phyloP scores from a whole-genome alignment of 345 rosid species.

The Eucalyptus regnans region DNA sequence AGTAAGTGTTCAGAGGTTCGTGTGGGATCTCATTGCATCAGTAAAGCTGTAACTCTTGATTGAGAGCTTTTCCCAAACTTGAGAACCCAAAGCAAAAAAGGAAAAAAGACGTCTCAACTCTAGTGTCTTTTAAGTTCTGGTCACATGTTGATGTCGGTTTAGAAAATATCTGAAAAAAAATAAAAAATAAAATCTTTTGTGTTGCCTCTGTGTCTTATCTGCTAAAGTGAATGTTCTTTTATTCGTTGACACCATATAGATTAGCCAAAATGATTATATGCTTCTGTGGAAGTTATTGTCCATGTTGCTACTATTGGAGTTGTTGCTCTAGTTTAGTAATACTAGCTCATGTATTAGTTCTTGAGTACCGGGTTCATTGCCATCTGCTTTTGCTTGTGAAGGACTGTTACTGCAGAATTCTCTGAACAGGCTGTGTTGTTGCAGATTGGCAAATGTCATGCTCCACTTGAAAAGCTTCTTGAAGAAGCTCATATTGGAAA shows the following conservation, averaged over 20 bases:
- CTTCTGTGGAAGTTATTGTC: no score
- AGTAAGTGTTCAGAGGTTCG: slow-evolving; percentile 44
- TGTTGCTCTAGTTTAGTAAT: not conserved
- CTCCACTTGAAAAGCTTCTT: slow-evolving; percentile 35
- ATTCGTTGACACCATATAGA: not conserved
- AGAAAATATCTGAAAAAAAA: not conserved
- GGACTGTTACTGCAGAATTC: not conserved
- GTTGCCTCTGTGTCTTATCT: not conserved
- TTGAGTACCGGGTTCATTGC: not conserved
- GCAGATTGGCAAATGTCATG: slow-evolving; percentile 40
- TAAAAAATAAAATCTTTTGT: not conserved
- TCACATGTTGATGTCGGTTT: not conserved
- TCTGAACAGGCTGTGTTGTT: not conserved
- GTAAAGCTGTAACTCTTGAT: slow-evolving; percentile 27
- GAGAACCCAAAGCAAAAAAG: not conserved
- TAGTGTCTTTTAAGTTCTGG: not conserved
- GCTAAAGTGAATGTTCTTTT: not conserved
- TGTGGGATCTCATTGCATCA: slow-evolving; percentile 49
- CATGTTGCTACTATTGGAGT: not conserved
- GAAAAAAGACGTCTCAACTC: not conserved
- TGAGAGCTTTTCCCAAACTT: not conserved
- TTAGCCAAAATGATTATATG: not conserved
- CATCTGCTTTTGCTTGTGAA: not conserved
- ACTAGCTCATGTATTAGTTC: not conserved
- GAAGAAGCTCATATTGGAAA: slow-evolving; percentile 62